Evolutionary conservation across 352 stramenopile genomes (phyloP).

Genomic region (Globisporangium nagaii): DNA sequence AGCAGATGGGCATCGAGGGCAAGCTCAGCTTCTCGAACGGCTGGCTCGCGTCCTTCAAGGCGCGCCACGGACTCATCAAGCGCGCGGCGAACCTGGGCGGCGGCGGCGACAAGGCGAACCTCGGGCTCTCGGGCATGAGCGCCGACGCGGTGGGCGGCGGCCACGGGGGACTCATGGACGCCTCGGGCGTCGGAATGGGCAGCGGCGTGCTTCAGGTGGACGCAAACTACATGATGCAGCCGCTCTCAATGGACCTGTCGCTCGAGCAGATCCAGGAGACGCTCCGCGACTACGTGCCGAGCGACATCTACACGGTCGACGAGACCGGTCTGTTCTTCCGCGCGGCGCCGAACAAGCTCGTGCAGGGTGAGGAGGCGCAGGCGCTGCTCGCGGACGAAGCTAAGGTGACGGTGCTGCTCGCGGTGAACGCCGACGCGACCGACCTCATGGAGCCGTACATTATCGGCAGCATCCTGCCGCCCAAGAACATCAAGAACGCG

Average conservation of each 20-base stretch:
- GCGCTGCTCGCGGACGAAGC: slow-evolving; percentile 67
- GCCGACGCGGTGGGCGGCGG: neutral
- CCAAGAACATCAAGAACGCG: slow-evolving; percentile 77
- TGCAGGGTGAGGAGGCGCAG: slow-evolving; percentile 77
- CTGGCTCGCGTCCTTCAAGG: slow-evolving; percentile 83
- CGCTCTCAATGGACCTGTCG: slow-evolving; percentile 74
- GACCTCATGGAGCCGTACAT: slow-evolving; percentile 87
- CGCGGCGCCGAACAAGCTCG: slow-evolving; percentile 79
- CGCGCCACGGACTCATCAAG: slow-evolving; percentile 77
- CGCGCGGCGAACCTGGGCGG: slow-evolving; percentile 29
- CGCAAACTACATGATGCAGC: slow-evolving; percentile 72
- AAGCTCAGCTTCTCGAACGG: slow-evolving; percentile 85
- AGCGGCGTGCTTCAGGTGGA: slow-evolving; percentile 30
- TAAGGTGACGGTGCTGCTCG: slow-evolving; percentile 68
- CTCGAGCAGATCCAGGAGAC: slow-evolving; percentile 85
- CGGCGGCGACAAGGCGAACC: slow-evolving; percentile 25
- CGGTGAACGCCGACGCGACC: slow-evolving; percentile 63
- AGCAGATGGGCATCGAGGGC: slow-evolving; percentile 78
- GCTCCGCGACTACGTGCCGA: slow-evolving; percentile 73
- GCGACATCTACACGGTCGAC: slow-evolving; percentile 84
- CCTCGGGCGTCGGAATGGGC: slow-evolving; percentile 43
- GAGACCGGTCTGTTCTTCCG: slow-evolving; percentile 84
- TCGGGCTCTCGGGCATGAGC: slow-evolving; percentile 5
- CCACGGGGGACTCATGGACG: slow-evolving; percentile 36
- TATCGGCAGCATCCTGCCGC: slow-evolving; percentile 64